Evolutionary conservation across 371 early-diverging fungal species (phyloP).

Genomic region (Smittium culicis): DNA sequence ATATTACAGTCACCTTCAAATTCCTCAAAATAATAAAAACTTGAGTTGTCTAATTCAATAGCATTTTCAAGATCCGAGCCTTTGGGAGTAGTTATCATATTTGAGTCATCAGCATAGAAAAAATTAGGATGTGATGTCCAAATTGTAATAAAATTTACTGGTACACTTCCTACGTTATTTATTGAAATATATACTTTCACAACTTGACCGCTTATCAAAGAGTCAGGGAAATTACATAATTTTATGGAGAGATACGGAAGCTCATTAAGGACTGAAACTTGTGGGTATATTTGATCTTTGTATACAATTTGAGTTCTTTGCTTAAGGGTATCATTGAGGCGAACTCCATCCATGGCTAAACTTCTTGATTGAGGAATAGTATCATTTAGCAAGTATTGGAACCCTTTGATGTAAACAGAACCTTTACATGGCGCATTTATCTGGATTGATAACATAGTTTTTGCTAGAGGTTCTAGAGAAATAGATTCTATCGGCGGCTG

Average conservation of each 20-base stretch:
- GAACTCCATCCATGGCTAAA: constrained; percentile 53
- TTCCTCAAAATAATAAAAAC: background rate
- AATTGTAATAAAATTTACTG: constrained; percentile 46
- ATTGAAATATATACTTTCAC: constrained; percentile 53
- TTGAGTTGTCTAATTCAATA: background rate
- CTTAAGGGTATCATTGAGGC: constrained; percentile 58
- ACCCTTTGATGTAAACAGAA: constrained; percentile 49
- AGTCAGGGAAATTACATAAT: constrained; percentile 58
- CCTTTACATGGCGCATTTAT: constrained; percentile 64
- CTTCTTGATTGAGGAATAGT: constrained; percentile 51
- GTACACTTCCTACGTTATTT: constrained; percentile 52
- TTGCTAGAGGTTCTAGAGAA: constrained; percentile 22
- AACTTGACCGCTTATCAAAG: constrained; percentile 72
- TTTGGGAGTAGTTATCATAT: background rate
- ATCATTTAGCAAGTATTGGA: constrained; percentile 62
- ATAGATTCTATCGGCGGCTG: constrained; percentile 14
- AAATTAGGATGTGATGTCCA: constrained; percentile 78
- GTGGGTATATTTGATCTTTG: constrained; percentile 52
- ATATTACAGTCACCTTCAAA: background rate
- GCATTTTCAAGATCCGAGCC: background rate
- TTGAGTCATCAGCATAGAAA: constrained; percentile 45
- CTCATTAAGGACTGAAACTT: constrained; percentile 57
- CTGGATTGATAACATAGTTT: constrained; percentile 47
- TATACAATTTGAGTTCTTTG: constrained; percentile 41
- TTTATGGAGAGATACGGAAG: constrained; percentile 71